These are phyloP conservation scores for Penium margaritaceum DNA, from an alignment of 139 green algal species.

Conservation along the genomic window DNA sequence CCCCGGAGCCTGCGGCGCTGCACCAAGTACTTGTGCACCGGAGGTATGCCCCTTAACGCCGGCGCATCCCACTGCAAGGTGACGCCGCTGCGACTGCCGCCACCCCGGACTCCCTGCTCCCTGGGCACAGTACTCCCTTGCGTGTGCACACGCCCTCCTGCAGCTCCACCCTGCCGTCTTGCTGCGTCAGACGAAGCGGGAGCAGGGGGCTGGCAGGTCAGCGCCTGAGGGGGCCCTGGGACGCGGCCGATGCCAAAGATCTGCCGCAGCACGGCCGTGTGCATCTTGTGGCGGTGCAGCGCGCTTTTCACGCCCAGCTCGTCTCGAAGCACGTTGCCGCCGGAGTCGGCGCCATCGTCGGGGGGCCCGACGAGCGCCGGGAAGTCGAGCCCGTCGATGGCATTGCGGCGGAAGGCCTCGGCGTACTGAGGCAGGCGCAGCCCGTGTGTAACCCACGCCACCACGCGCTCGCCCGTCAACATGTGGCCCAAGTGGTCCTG, in stretches of 20 bases:
- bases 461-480: slow-evolving; percentile 36
- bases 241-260: slow-evolving; percentile 37
- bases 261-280: slow-evolving; percentile 21
- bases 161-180: no score
- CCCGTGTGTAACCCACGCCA: slow-evolving; percentile 40
- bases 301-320: slow-evolving; percentile 37
- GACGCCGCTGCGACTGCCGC: slow-evolving; percentile 6
- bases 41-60: slow-evolving; percentile 13
- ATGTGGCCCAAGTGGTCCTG: slow-evolving; percentile 37
- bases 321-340: slow-evolving; percentile 14
- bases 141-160: not conserved
- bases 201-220: slow-evolving; percentile 1
- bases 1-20: slow-evolving; percentile 21
- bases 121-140: no score
- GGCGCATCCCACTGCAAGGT: slow-evolving; percentile 33
- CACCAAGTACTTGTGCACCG: slow-evolving; percentile 42
- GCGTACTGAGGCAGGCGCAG: slow-evolving; percentile 42
- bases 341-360: no score
- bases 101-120: not conserved
- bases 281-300: slow-evolving; percentile 34
- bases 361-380: slow-evolving; percentile 18
- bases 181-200: no score
- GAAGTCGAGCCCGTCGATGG: slow-evolving; percentile 42
- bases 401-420: slow-evolving; percentile 28
- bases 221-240: slow-evolving; percentile 1